Conservation (phyloP, 2,329 filamentous ascomycete species). For the Malbranchea cinnamomea region DNA sequence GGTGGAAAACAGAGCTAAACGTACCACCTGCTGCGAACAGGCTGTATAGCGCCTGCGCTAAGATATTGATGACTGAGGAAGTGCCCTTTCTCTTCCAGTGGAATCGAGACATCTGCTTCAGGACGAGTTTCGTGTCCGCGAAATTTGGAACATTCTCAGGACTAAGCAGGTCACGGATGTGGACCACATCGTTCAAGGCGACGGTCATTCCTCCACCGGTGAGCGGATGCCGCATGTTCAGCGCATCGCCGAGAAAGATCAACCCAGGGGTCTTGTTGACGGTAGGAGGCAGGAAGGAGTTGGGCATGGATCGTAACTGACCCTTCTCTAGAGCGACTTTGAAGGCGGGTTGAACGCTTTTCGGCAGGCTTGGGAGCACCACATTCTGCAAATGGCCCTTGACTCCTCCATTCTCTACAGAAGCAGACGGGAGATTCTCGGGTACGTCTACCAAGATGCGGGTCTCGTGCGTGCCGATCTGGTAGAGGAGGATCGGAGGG, state of each 20-base stretch:
- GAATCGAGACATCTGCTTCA: conserved; percentile 55
- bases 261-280: conserved; percentile 58
- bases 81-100: conserved; percentile 77
- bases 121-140: conserved; percentile 49
- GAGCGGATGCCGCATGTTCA: conserved; percentile 98
- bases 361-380: conserved; percentile 64
- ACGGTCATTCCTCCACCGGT: conserved; percentile 98
- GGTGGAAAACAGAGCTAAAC: conserved; percentile 8
- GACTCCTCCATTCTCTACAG: conserved; percentile 62
- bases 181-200: conserved; percentile 77
- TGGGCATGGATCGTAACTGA: conserved; percentile 82
- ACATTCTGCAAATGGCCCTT: conserved; percentile 68
- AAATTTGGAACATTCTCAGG: conserved; percentile 55
- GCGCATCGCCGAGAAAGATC: conserved; percentile 76
- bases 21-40: conserved; percentile 71
- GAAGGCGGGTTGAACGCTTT: conserved; percentile 57
- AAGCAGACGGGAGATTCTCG: conserved; percentile 57
- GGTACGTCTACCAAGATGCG: conserved; percentile 81
- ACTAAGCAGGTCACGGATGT: conserved; percentile 59
- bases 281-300: conserved; percentile 75
- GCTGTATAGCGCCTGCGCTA: conserved; percentile 85
- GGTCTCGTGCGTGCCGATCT: conserved; percentile 91
- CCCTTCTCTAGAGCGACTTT: conserved; percentile 61
- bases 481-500: conserved; percentile 77
- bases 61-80: conserved; percentile 85